These are phyloP conservation scores for Microcyclosporella mali DNA, from an alignment of 2,329 filamentous ascomycete species.

Conservation along the genomic window DNA sequence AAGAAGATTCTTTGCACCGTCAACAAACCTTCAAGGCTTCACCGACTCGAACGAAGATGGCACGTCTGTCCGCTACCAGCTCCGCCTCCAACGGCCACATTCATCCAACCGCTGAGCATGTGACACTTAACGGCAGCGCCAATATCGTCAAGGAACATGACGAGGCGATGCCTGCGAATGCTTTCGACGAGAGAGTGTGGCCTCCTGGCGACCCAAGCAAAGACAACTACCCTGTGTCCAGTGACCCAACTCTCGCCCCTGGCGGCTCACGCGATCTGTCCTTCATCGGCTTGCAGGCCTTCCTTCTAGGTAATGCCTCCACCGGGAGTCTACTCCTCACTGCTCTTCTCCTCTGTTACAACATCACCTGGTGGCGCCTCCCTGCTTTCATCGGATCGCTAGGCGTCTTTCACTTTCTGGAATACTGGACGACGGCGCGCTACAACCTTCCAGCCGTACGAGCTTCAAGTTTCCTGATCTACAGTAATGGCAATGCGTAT, in stretches of 20 bases:
- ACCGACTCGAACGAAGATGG: conserved; percentile 14
- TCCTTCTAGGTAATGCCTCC: conserved; percentile 38
- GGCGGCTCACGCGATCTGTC: conserved; percentile 41
- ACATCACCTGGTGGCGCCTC: conserved; percentile 46
- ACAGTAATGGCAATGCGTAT: conserved; percentile 77
- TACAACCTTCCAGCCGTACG: conserved; percentile 72
- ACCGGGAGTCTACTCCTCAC: conserved; percentile 30
- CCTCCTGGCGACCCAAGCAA: background rate
- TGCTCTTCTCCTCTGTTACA: conserved; percentile 14
- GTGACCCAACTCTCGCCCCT: conserved; percentile 35
- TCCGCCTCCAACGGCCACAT: conserved; percentile 8
- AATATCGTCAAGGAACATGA: no score
- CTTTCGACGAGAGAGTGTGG: no score
- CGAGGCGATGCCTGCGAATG: no score
- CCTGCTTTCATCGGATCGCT: conserved; percentile 62
- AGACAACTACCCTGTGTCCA: conserved; percentile 11
- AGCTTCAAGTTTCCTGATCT: conserved; percentile 73
- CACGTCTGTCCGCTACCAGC: conserved; percentile 21
- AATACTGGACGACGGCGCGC: conserved; percentile 83
- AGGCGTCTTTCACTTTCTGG: conserved; percentile 85
- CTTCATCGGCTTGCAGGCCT: conserved; percentile 43
- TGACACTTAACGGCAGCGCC: no score
- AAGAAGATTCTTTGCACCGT: background rate
- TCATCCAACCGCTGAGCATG: no score
- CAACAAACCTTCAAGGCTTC: background rate